These are phyloP conservation scores for Backusella tarrabulga DNA, from an alignment of 192 early-diverging fungal species.

Conservation along the genomic window DNA sequence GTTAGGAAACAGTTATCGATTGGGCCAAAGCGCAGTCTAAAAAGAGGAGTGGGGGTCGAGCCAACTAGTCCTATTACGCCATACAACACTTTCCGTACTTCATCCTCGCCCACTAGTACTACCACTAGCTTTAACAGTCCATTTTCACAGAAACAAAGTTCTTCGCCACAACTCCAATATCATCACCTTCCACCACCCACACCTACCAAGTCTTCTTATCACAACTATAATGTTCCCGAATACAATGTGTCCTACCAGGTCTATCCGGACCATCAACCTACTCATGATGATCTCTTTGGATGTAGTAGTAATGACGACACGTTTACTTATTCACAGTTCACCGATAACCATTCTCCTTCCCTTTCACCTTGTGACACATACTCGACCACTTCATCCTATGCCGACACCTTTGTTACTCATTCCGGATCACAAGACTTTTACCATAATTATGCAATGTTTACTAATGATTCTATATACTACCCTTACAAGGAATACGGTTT, in stretches of 20 bases:
- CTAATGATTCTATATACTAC: constrained; percentile 7
- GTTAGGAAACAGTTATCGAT: constrained; percentile 10
- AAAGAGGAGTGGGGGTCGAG: background rate
- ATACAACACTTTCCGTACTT: constrained; percentile 5
- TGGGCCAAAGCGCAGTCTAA: constrained; percentile 3
- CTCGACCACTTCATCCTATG: constrained; percentile 7
- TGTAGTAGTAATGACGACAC: background rate
- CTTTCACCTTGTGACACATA: constrained; percentile 17
- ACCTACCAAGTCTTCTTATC: background rate
- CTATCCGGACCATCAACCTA: background rate
- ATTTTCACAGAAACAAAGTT: background rate
- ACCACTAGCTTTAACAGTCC: background rate
- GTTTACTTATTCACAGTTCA: background rate
- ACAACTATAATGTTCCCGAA: constrained; percentile 4
- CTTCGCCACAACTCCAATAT: background rate
- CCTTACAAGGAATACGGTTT: constrained; percentile 1
- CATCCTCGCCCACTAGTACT: background rate
- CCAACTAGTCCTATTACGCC: background rate
- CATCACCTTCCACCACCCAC: background rate
- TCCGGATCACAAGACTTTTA: constrained; percentile 10
- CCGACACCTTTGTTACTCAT: background rate
- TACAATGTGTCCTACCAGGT: background rate
- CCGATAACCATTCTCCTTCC: constrained; percentile 4
- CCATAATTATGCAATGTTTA: constrained; percentile 6
- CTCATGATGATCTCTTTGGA: background rate